These are phyloP conservation scores for Lentithecium fluviatile DNA, from an alignment of 495 filamentous ascomycete genomes.

Conservation along the genomic window DNA sequence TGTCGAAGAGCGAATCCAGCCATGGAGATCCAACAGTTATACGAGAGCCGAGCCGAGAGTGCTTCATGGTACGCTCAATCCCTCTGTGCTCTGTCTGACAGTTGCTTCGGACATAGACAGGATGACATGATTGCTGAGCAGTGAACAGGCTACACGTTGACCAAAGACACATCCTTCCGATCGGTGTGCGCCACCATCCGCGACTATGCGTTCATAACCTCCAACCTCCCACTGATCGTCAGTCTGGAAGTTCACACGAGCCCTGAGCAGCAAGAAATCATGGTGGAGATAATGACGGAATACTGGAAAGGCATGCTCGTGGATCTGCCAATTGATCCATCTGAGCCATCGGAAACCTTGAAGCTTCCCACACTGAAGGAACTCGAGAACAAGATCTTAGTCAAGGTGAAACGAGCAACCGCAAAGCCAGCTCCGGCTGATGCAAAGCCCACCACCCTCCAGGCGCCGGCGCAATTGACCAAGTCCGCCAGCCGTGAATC, in stretches of 20 bases:
- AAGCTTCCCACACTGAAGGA: constrained; percentile 65
- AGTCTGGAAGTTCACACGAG: constrained; percentile 86
- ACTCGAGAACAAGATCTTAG: constrained; percentile 73
- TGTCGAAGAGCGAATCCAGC: constrained; percentile 35
- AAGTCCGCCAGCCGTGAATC: constrained; percentile 2
- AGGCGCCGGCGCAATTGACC: constrained; percentile 16
- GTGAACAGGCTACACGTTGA: constrained; percentile 67
- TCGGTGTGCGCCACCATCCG: constrained; percentile 77
- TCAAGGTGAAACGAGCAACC: constrained; percentile 81
- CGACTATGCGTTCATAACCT: constrained; percentile 70
- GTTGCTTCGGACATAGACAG: too few relatives aligned
- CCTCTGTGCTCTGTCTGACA: too few relatives aligned
- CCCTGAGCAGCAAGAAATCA: constrained; percentile 74
- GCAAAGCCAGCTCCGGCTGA: constrained; percentile 43
- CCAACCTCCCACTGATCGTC: constrained; percentile 78
- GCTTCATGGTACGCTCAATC: constrained; percentile 58
- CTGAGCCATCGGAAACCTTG: constrained; percentile 47
- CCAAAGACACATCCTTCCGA: constrained; percentile 80
- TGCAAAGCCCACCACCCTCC: constrained; percentile 25
- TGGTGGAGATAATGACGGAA: constrained; percentile 85
- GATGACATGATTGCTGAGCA: too few relatives aligned
- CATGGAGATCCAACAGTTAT: constrained; percentile 42
- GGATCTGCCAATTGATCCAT: constrained; percentile 48
- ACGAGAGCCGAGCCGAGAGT: constrained; percentile 67
- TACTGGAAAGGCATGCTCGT: constrained; percentile 72